phyloP scores from a whole-genome alignment of 345 rosid genomes.

The Rubroshorea leprosula region DNA sequence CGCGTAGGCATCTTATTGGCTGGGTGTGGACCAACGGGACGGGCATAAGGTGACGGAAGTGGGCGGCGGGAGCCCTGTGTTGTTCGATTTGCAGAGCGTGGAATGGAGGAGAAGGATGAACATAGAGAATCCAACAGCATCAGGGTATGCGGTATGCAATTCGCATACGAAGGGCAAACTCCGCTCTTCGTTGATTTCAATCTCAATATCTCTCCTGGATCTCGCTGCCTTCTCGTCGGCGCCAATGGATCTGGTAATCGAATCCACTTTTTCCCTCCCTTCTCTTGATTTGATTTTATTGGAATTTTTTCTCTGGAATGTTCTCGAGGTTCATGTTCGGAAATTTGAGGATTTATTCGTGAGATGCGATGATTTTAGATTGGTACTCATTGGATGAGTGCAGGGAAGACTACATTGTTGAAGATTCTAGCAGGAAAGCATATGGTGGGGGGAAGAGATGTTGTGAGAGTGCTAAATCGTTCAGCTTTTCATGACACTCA shows the following conservation, averaged over 20 bases:
- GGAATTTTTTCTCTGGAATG: not conserved
- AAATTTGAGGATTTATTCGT: not conserved
- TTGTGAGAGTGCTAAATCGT: slow-evolving; percentile 65
- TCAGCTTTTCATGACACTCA: slow-evolving; percentile 91
- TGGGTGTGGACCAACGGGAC: not conserved
- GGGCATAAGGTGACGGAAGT: slow-evolving; percentile 6
- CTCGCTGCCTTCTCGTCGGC: slow-evolving; percentile 91
- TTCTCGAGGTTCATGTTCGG: not conserved
- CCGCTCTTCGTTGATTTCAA: slow-evolving; percentile 70
- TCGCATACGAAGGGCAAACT: slow-evolving; percentile 49
- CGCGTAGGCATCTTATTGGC: slow-evolving; percentile 18
- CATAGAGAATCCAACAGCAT: slow-evolving; percentile 34
- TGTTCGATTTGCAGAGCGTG: not conserved
- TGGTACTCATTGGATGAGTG: not conserved
- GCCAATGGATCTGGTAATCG: slow-evolving; percentile 86
- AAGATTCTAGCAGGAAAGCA: slow-evolving; percentile 87
- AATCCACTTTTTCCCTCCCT: not conserved
- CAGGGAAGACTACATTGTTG: slow-evolving; percentile 87
- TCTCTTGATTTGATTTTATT: not conserved
- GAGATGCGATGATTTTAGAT: not conserved
- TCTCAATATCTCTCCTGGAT: slow-evolving; percentile 58
- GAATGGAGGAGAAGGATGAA: slow-evolving; percentile 34
- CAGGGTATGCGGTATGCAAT: slow-evolving; percentile 73
- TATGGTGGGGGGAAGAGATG: slow-evolving; percentile 87
- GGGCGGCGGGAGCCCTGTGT: not conserved